Base-by-base conservation (phyloP, 2,329 filamentous ascomycete genomes). In the Colletotrichum tanaceti region DNA sequence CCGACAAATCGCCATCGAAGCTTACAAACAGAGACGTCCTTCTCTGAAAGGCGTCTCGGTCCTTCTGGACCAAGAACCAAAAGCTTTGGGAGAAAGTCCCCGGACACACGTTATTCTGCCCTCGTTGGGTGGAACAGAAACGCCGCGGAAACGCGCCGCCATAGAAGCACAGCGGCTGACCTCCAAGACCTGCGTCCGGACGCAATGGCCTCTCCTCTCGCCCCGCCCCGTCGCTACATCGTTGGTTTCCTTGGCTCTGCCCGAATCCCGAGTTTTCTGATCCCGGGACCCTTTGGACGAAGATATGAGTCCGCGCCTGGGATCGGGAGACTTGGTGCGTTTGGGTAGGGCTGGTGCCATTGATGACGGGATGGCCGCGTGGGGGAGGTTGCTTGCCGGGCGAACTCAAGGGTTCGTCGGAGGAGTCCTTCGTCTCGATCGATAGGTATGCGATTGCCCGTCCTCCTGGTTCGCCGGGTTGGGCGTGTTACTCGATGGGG, bases 61-160 rank as follows among this genome's bases (percentile, higher is more conserved):
- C 75, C 75, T 80, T 73, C 82, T 78, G 78, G 76, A 72, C 78
- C 75, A 77, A 74, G 70, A 58, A 71, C 32, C 32, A 74, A 79
- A 74, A 79, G 94, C 94, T 98, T 98, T 96, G 94, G 95, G 95
- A 97, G 95, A 98, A 98, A 98, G 95, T 98, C 95, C 95, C 95
- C 95, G 95, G 95, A 98, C 94, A 90, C 83, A 69, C 66, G 66
- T 69, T 69, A 61, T 87, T 86, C 78, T 76, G 74, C 72, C 75
- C 77, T 78, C 73, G 66, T 72, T 62, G 72, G 74, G 77, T 77
- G 77, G 76, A 66, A 43, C 16, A 41, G 32, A 69, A 76, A 76
- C 80, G 84, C 81, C 88, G 94, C 93, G 93, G 93, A 97, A 97
- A 98, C 93, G 93, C 94, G 93, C 93, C 94, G 94, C 94, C 95